Percentiles rank a stretch among this genome's conserved stretches.
Conservation (phyloP, 2,329 filamentous ascomycete genomes). For the Arthrobotrys sinensis region DNA sequence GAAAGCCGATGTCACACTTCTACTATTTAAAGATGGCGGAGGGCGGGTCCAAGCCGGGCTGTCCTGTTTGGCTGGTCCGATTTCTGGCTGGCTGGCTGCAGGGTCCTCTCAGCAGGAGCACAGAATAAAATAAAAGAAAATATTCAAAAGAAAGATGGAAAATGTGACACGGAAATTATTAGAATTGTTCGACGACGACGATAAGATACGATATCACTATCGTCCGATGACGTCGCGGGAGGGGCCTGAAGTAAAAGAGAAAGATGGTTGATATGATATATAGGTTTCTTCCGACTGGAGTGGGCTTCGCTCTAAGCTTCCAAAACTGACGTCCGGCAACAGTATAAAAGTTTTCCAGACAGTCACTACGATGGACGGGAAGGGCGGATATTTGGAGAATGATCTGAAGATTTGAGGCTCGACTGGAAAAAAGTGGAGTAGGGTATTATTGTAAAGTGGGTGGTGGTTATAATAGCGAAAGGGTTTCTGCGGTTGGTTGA, state of each 20-base stretch:
- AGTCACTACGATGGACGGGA: background rate
- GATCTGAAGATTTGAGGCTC: slow-evolving; percentile 36
- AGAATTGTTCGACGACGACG: slow-evolving; percentile 26
- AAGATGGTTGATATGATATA: background rate
- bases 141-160: background rate
- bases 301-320: slow-evolving; percentile 22
- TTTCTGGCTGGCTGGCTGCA: slow-evolving; percentile 25
- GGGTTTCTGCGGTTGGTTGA: slow-evolving; percentile 10
- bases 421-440: slow-evolving; percentile 24
- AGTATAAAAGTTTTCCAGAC: slow-evolving; percentile 4
- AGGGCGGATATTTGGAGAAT: background rate
- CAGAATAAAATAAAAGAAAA: slow-evolving; percentile 17
- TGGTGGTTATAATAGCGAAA: slow-evolving; percentile 42
- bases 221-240: slow-evolving; percentile 58
- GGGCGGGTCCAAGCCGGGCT: slow-evolving; percentile 40
- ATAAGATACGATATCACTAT: slow-evolving; percentile 49
- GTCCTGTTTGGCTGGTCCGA: background rate
- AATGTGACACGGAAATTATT: slow-evolving; percentile 21
- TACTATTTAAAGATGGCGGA: slow-evolving; percentile 24
- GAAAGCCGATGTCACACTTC: slow-evolving; percentile 18
- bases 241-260: slow-evolving; percentile 25
- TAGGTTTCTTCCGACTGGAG: background rate
- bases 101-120: slow-evolving; percentile 29
- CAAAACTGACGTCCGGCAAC: background rate
- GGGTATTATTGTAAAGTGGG: slow-evolving; percentile 21